Conservation (phyloP, 2,329 filamentous ascomycete species). For the Epichloe amarillans region DNA sequence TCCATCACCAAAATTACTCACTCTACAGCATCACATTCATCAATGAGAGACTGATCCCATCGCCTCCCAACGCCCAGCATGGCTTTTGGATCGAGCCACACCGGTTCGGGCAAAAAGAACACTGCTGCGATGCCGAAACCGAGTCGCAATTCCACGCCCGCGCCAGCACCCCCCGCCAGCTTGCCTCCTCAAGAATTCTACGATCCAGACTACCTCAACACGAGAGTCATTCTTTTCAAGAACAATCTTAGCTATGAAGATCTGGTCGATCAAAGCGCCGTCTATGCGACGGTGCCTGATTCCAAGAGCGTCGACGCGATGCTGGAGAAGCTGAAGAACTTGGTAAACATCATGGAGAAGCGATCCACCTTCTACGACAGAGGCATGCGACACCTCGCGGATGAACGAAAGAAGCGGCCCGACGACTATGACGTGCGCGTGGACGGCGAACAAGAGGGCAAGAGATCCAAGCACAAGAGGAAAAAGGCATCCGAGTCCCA, state of each 20-base stretch:
- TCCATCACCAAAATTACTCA: not conserved
- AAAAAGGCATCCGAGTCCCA: slow-evolving; percentile 55
- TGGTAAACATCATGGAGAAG: slow-evolving; percentile 54
- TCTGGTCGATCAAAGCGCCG: slow-evolving; percentile 49
- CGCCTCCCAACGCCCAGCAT: slow-evolving; percentile 21
- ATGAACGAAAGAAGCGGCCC: slow-evolving; percentile 48
- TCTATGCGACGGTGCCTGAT: slow-evolving; percentile 45
- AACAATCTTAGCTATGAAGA: slow-evolving; percentile 51
- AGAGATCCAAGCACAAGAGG: slow-evolving; percentile 61
- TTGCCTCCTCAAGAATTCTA: slow-evolving; percentile 41
- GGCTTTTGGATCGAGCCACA: slow-evolving; percentile 45
- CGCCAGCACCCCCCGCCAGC: slow-evolving; percentile 29
- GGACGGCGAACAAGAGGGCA: slow-evolving; percentile 35
- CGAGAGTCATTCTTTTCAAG: slow-evolving; percentile 44
- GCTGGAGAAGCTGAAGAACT: slow-evolving; percentile 47
- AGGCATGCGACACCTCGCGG: slow-evolving; percentile 57
- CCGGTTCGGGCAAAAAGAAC: slow-evolving; percentile 53
- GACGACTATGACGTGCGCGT: slow-evolving; percentile 39
- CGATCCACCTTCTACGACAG: slow-evolving; percentile 56
- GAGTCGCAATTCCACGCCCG: slow-evolving; percentile 67
- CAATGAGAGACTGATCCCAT: slow-evolving; percentile 4
- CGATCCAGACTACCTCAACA: slow-evolving; percentile 53
- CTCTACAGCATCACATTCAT: slow-evolving; percentile 4
- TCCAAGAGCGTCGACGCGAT: slow-evolving; percentile 51
- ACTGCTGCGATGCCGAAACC: slow-evolving; percentile 49